Evolutionary conservation across 345 rosid species (phyloP).

Genomic region (Dipteronia sinensis): DNA sequence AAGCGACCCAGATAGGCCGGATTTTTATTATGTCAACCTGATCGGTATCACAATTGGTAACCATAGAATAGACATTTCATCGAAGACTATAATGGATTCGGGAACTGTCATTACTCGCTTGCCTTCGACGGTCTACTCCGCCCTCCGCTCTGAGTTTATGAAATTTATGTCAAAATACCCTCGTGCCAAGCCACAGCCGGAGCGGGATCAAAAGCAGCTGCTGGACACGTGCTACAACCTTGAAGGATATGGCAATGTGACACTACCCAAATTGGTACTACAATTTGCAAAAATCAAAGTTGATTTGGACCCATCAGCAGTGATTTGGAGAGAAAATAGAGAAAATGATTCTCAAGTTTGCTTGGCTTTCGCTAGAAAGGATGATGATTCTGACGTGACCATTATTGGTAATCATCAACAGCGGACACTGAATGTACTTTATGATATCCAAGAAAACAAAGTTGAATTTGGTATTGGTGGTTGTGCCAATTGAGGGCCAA

Average conservation of each 20-base stretch:
- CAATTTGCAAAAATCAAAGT: constrained; percentile 17
- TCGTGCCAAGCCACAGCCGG: neutral
- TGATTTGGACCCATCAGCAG: constrained; percentile 17
- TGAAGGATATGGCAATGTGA: neutral
- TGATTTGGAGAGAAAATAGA: constrained; percentile 19
- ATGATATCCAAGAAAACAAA: constrained; percentile 8
- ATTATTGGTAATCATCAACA: constrained; percentile 39
- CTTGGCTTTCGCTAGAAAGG: constrained; percentile 32
- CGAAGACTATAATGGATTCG: constrained; percentile 25
- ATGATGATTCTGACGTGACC: too few species aligned
- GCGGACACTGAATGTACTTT: constrained; percentile 18
- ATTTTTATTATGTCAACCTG: constrained; percentile 23
- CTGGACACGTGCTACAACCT: constrained; percentile 30
- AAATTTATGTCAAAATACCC: constrained; percentile 12
- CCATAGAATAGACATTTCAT: constrained; percentile 10
- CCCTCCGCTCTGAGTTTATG: constrained; percentile 10
- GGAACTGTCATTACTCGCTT: constrained; percentile 32
- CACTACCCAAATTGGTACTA: constrained; percentile 12
- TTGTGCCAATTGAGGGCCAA: constrained; percentile 14
- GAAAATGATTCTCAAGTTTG: constrained; percentile 28
- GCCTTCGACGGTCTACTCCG: constrained; percentile 8
- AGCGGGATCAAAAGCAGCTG: neutral
- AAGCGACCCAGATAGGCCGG: neutral
- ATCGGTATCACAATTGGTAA: constrained; percentile 28
- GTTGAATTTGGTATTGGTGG: constrained; percentile 24